phyloP scores from a whole-genome alignment of 805 yeast genomes.

The Starmerella sirachaensis region DNA sequence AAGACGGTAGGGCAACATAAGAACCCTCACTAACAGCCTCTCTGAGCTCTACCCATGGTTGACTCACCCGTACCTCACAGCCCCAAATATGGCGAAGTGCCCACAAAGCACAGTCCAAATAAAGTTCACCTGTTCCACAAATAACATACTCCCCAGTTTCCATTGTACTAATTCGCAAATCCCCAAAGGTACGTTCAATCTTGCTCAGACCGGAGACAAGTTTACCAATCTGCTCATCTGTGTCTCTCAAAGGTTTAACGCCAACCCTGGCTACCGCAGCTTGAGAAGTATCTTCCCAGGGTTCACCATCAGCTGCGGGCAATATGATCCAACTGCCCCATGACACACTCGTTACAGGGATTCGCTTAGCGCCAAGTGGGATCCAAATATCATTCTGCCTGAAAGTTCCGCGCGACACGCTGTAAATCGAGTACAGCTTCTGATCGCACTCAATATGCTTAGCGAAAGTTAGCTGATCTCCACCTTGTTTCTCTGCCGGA shows the following conservation, averaged over 20 bases:
- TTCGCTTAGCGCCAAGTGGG: conserved; percentile 2
- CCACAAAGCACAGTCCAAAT: conserved; percentile 69
- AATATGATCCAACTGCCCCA: conserved; percentile 20
- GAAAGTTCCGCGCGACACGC: not conserved
- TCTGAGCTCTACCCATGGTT: conserved; percentile 65
- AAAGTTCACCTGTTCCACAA: conserved; percentile 76
- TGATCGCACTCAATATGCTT: not conserved
- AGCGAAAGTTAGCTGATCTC: not conserved
- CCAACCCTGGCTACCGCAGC: conserved; percentile 74
- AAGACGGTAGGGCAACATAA: conserved; percentile 51
- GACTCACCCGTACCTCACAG: conserved; percentile 67
- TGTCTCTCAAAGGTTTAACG: conserved; percentile 64
- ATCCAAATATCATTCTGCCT: not conserved
- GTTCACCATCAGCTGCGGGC: too few species aligned
- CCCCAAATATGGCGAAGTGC: conserved; percentile 54
- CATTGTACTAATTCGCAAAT: conserved; percentile 59
- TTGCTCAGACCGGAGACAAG: conserved; percentile 58
- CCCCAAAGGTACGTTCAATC: conserved; percentile 51
- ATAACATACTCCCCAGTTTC: conserved; percentile 81
- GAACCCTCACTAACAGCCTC: conserved; percentile 59
- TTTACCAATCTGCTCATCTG: conserved; percentile 37
- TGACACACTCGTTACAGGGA: too few species aligned
- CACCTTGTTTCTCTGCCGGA: too few species aligned
- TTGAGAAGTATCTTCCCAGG: too few species aligned
- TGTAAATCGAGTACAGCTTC: not conserved